Evolutionary conservation across 257 asterid species (phyloP).

Genomic region (Salvia splendens): DNA sequence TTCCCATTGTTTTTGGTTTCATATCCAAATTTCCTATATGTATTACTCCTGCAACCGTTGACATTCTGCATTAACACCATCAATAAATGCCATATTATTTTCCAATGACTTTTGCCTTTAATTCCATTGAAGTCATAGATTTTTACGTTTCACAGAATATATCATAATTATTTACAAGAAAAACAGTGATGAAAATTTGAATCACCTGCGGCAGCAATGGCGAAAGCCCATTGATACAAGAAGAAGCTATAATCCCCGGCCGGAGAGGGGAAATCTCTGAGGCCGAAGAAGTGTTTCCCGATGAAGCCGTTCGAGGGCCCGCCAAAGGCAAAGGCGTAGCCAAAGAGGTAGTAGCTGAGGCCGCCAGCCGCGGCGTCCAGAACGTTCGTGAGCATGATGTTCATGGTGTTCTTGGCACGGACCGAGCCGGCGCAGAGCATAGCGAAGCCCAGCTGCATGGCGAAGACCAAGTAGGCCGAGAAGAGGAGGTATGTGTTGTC

Average conservation of each 20-base stretch:
- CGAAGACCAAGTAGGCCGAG: conserved; percentile 67
- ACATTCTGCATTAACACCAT: conserved; percentile 7
- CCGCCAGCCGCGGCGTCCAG: conserved; percentile 84
- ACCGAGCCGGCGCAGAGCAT: conserved; percentile 76
- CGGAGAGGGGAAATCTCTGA: conserved; percentile 45
- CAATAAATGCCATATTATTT: conserved; percentile 16
- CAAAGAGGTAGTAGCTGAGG: conserved; percentile 65
- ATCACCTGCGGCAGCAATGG: conserved; percentile 74
- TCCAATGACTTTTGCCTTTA: conserved; percentile 1
- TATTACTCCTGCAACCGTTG: neutral
- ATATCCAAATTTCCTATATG: neutral
- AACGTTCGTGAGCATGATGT: conserved; percentile 54
- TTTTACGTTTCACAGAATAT: neutral
- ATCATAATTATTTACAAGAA: neutral
- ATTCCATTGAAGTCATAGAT: neutral
- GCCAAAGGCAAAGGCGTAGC: conserved; percentile 70
- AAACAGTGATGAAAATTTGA: no score
- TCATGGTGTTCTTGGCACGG: conserved; percentile 38
- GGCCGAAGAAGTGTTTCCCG: conserved; percentile 61
- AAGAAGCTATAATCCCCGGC: conserved; percentile 56
- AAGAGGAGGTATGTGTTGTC: conserved; percentile 64
- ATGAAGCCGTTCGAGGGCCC: conserved; percentile 66
- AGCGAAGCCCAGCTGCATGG: conserved; percentile 77
- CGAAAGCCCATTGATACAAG: conserved; percentile 77
- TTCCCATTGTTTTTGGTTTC: neutral